phyloP scores from a whole-genome alignment of 345 rosid species.

The Rhodamnia rubescens region DNA sequence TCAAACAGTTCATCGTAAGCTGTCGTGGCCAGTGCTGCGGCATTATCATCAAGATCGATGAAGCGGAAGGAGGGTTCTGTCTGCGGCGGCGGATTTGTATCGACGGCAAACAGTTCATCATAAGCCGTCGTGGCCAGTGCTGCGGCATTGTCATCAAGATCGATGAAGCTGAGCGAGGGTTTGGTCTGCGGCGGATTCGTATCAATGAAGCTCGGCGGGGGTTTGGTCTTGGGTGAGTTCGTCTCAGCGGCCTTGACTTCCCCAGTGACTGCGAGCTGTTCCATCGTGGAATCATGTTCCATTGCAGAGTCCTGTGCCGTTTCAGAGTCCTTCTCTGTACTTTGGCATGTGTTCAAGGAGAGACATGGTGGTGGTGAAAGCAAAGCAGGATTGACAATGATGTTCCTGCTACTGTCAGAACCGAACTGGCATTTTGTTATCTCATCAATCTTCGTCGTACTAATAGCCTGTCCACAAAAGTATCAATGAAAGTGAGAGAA shows the following conservation, averaged over 20 bases:
- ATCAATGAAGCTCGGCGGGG: neutral
- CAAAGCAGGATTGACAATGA: neutral
- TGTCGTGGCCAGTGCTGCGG: no score
- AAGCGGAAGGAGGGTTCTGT: no score
- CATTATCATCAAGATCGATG: no score
- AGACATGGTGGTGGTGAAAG: neutral
- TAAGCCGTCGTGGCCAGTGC: neutral
- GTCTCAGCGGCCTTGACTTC: neutral
- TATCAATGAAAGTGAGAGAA: neutral
- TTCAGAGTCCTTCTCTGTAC: neutral
- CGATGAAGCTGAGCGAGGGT: neutral
- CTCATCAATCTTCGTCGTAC: neutral
- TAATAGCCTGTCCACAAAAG: neutral
- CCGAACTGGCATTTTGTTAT: neutral
- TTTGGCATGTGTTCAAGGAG: neutral
- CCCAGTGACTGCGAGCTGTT: neutral
- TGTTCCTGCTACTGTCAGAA: neutral
- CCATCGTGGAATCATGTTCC: neutral
- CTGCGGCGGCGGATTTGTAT: no score
- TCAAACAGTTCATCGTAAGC: no score
- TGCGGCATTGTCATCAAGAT: neutral
- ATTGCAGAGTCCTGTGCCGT: neutral
- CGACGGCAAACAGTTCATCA: neutral
- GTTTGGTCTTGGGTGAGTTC: neutral
- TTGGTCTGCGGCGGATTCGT: neutral